Evolutionary conservation across 1,139 yeast genomes (phyloP).

Genomic region (Yamadazyma epiphylla): DNA sequence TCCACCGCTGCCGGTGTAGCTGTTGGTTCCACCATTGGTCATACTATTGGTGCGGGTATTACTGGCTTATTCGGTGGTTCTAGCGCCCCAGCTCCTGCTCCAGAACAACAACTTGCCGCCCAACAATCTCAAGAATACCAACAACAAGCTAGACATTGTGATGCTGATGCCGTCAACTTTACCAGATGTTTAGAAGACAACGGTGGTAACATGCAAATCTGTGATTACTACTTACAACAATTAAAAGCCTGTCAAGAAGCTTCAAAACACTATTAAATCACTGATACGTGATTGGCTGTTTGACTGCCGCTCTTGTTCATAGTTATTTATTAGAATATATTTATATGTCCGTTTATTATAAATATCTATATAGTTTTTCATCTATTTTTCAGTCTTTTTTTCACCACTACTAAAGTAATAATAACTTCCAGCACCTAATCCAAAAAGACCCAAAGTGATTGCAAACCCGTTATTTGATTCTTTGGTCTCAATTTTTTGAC

Average conservation of each 20-base stretch:
- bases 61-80: conserved; percentile 86
- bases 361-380: not conserved
- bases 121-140: conserved; percentile 35
- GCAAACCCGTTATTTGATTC: conserved; percentile 8
- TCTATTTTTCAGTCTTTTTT: conserved; percentile 2
- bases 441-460: conserved; percentile 18
- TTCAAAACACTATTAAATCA: conserved; percentile 62
- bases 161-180: conserved; percentile 88
- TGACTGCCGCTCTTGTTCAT: no score
- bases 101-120: conserved; percentile 28
- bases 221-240: conserved; percentile 96
- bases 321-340: no score
- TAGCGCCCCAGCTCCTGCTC: conserved; percentile 40
- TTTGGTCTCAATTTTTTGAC: conserved; percentile 9
- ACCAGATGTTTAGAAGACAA: conserved; percentile 94
- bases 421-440: conserved; percentile 21
- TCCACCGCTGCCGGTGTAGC: conserved; percentile 99
- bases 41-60: conserved; percentile 92
- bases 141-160: conserved; percentile 65
- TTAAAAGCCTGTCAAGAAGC: conserved; percentile 97
- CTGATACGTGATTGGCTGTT: not conserved
- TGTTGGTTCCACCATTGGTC: conserved; percentile 96
- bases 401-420: conserved; percentile 7
- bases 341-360: not conserved
- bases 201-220: conserved; percentile 91